These are phyloP conservation scores for Solanum sejunctum DNA, from an alignment of 257 asterid species.

Conservation along the genomic window DNA sequence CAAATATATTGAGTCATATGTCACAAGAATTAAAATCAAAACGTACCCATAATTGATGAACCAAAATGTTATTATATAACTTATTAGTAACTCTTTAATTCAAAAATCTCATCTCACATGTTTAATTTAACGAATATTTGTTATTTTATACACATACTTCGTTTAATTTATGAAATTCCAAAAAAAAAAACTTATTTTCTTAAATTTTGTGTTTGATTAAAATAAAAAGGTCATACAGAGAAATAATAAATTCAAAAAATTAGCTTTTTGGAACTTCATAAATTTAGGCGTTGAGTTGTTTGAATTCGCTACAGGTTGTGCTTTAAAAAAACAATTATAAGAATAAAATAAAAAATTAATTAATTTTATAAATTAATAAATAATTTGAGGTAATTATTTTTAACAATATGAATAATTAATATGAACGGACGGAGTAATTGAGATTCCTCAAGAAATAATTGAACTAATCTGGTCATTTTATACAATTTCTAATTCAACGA, in stretches of 20 bases:
- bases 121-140: no score
- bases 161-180: no score
- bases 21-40: neutral
- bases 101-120: neutral
- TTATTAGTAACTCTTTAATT: neutral
- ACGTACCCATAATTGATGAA: neutral
- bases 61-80: neutral
- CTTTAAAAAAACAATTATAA: no score
- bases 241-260: no score
- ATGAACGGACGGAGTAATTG: neutral
- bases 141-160: no score
- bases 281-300: no score
- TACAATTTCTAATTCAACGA: neutral
- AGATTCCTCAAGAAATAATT: neutral
- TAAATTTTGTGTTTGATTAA: no score
- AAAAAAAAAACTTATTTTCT: no score
- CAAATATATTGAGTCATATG: neutral
- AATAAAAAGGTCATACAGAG: no score
- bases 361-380: neutral
- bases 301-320: no score
- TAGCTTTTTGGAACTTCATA: no score
- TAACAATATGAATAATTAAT: neutral
- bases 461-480: neutral
- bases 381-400: neutral
- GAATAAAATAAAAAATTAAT: no score